Base-by-base conservation (phyloP, 148 eudicot genomes). In the Heliamphora exappendiculata region DNA sequence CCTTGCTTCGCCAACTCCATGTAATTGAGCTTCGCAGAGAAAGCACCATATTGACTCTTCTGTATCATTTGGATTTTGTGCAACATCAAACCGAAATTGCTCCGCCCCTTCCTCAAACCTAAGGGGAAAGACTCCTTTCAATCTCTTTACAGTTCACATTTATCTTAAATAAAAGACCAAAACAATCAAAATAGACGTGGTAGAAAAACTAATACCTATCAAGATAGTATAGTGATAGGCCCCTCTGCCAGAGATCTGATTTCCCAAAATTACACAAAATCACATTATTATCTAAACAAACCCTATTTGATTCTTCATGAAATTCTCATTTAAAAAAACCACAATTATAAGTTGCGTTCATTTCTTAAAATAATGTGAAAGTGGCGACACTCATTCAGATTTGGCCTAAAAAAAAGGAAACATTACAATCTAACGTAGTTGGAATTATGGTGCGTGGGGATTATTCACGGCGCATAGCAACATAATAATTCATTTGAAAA, bases 41-140 rank as follows among this genome's bases (percentile, higher is more conserved):
- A 94, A 94, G 84, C 98, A 94, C 98, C 98, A 94, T 39, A 94
- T 92, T 65, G 98, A 91, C 88, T 94, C 98, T 62, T 94, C 97
- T 0, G 98, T 94, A 60, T 94, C 98, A 81, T 94, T 88, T 62
- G 98, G 98, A 74, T 92, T 94, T 80, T 90, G 91, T 11, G 96
- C 98, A 59, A 94, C 98, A 86, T 92, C 97, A 71, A 92, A 73
- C 60, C 94, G 80, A 78, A 94, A 92, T 78, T 94, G 98, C 81
- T 92, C 93, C 4, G 96, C 96, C 59, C 97, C 98, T 80, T 90
- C 97, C 76, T 92, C 91, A 84, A 84, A 92, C 79, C 98, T 94
- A 83, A n/a, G 57, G 49, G 68, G 70, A 69, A 49, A 39, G 26
- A 24, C 34, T 42, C 9, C 68, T 28, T 68, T 41, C 72, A 70